Conservation (phyloP, 2,329 filamentous ascomycete genomes). For the Pseudogymnoascus sp. region DNA sequence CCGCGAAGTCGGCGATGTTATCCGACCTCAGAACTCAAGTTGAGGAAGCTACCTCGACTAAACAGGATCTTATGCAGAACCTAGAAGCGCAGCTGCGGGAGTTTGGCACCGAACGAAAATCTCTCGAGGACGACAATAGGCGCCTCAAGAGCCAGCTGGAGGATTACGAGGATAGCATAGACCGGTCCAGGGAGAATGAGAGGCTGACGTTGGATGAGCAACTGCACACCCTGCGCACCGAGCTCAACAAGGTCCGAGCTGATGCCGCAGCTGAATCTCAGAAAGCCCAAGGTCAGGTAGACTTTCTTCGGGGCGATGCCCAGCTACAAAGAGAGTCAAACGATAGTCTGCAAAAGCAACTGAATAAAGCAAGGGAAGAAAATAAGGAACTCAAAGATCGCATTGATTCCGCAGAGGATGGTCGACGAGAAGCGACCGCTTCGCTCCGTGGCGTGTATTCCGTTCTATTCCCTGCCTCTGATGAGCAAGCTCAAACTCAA, state of each 20-base stretch:
- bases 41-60: slow-evolving; percentile 82
- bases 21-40: slow-evolving; percentile 59
- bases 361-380: slow-evolving; percentile 48
- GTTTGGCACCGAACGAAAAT: slow-evolving; percentile 75
- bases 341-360: slow-evolving; percentile 47
- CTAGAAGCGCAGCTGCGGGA: slow-evolving; percentile 87
- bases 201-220: slow-evolving; percentile 61
- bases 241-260: slow-evolving; percentile 56
- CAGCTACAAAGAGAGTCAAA: slow-evolving; percentile 51
- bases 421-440: slow-evolving; percentile 41
- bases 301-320: slow-evolving; percentile 53
- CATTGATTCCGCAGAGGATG: slow-evolving; percentile 42
- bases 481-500: slow-evolving; percentile 49
- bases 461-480: slow-evolving; percentile 46
- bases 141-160: slow-evolving; percentile 69
- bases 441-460: slow-evolving; percentile 50
- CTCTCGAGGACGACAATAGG: slow-evolving; percentile 71
- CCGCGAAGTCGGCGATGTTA: slow-evolving; percentile 46
- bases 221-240: slow-evolving; percentile 58
- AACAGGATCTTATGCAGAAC: slow-evolving; percentile 88
- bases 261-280: slow-evolving; percentile 48
- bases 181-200: slow-evolving; percentile 77
- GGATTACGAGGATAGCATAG: slow-evolving; percentile 85
- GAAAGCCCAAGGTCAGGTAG: slow-evolving; percentile 53
- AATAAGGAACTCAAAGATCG: slow-evolving; percentile 42